Conservation (phyloP, 192 early-diverging fungal genomes). For the Podila verticillata region DNA sequence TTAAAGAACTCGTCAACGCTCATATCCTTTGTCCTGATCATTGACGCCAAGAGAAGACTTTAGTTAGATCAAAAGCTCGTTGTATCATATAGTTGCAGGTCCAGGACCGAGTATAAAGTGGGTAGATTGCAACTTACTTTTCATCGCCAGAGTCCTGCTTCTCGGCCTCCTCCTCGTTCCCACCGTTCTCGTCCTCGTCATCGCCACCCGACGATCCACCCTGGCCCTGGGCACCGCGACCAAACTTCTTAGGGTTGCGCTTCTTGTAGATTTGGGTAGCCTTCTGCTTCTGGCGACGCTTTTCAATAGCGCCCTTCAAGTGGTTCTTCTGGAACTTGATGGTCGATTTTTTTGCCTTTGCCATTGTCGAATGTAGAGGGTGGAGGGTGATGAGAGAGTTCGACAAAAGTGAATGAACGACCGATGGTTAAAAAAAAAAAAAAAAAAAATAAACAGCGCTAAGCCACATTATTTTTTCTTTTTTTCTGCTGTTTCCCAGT, state of each 20-base stretch:
- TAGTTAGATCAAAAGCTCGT: background rate
- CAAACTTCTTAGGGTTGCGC: conserved; percentile 67
- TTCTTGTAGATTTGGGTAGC: conserved; percentile 64
- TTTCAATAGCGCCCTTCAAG: conserved; percentile 72
- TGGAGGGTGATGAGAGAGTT: background rate
- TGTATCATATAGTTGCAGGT: background rate
- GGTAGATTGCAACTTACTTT: conserved; percentile 27
- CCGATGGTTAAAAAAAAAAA: background rate
- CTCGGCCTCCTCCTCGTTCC: conserved; percentile 10
- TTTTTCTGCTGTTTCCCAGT: conserved; percentile 6
- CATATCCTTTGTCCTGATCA: conserved; percentile 48
- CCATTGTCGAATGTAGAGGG: conserved; percentile 51
- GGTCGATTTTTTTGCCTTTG: conserved; percentile 74
- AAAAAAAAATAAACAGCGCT: conserved; percentile 1
- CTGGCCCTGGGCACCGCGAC: conserved; percentile 28
- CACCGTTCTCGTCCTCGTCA: conserved; percentile 2
- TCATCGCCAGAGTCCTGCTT: conserved; percentile 26
- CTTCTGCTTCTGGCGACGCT: conserved; percentile 67
- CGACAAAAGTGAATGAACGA: background rate
- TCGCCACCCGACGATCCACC: background rate
- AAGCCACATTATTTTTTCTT: too few relatives aligned
- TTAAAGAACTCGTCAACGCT: conserved; percentile 63
- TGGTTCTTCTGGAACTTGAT: conserved; percentile 84
- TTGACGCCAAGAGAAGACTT: background rate
- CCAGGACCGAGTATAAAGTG: background rate